Evolutionary conservation across 805 yeast species (phyloP).

Genomic region (Candida fluviatilis): DNA sequence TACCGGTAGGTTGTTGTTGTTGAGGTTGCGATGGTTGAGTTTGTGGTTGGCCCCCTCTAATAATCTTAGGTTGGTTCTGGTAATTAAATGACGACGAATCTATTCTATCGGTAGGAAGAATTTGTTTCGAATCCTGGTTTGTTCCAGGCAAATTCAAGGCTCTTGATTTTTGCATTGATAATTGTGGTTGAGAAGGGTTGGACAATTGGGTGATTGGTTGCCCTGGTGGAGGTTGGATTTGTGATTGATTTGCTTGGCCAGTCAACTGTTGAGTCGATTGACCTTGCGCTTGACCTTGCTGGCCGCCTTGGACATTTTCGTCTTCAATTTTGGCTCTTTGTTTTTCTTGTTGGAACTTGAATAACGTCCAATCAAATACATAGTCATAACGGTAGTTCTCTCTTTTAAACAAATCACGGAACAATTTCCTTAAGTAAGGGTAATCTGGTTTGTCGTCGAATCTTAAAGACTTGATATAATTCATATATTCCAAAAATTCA

Average conservation of each 20-base stretch:
- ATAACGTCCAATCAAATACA: slow-evolving; percentile 94
- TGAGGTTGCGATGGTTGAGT: slow-evolving; percentile 11
- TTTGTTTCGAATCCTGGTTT: slow-evolving; percentile 4
- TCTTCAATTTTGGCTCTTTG: slow-evolving; percentile 41
- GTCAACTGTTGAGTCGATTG: slow-evolving; percentile 11
- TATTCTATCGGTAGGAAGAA: not conserved
- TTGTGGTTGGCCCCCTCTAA: slow-evolving; percentile 2
- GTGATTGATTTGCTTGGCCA: slow-evolving; percentile 10
- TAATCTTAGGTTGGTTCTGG: slow-evolving; percentile 10
- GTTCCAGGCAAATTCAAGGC: slow-evolving; percentile 7
- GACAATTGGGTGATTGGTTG: slow-evolving; percentile 3
- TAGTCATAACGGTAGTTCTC: slow-evolving; percentile 91
- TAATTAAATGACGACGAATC: slow-evolving; percentile 7
- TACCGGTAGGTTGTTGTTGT: slow-evolving; percentile 12
- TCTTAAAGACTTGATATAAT: slow-evolving; percentile 83
- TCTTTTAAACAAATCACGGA: slow-evolving; percentile 83
- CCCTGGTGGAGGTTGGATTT: slow-evolving; percentile 10
- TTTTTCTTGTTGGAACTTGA: slow-evolving; percentile 63
- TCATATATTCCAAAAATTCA: slow-evolving; percentile 84
- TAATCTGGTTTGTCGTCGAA: slow-evolving; percentile 98
- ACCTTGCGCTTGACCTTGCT: slow-evolving; percentile 9
- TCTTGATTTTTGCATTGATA: slow-evolving; percentile 8
- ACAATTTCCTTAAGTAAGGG: slow-evolving; percentile 77
- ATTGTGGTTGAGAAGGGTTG: slow-evolving; percentile 8
- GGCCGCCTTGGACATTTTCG: slow-evolving; percentile 12